A percentile compares a stretch with the other conserved stretches of the same genome.
Conservation (phyloP, 768 basidiomycete species). For the Boletus eberwhitei region DNA sequence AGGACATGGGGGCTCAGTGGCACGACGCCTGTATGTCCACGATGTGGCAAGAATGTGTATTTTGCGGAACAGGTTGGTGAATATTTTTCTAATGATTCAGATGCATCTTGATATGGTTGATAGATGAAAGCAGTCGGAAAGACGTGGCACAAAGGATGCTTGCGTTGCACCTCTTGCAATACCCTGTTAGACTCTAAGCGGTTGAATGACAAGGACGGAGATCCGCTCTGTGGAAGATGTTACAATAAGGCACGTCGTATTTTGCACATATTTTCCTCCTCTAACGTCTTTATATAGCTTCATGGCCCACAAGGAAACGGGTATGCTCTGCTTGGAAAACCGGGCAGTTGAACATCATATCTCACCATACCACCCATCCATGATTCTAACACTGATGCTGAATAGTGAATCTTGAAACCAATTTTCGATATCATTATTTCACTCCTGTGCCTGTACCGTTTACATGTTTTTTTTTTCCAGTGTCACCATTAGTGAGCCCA, state of each 20-base stretch:
- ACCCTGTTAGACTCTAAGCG: constrained; percentile 67
- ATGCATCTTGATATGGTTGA: constrained; percentile 3
- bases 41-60: constrained; percentile 74
- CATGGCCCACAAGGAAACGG: constrained; percentile 73
- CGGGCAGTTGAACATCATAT: constrained; percentile 35
- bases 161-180: constrained; percentile 73
- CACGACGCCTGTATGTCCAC: constrained; percentile 60
- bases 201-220: constrained; percentile 72
- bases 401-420: constrained; percentile 9
- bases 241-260: constrained; percentile 54
- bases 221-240: constrained; percentile 67
- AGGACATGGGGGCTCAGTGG: constrained; percentile 50
- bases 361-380: not conserved
- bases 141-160: constrained; percentile 74
- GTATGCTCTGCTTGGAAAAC: constrained; percentile 65
- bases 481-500: constrained; percentile 10
- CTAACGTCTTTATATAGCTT: constrained; percentile 41
- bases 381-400: constrained; percentile 5
- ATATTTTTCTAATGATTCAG: not conserved
- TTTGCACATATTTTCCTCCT: not conserved
- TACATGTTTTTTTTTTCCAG: constrained; percentile 13
- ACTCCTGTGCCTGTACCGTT: constrained; percentile 18
- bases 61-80: constrained; percentile 74
- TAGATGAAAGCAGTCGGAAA: constrained; percentile 80
- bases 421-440: constrained; percentile 18